Percentiles rank a stretch among this genome's conserved stretches.
These are phyloP conservation scores for Cephaloascus albidus DNA, from an alignment of 805 yeast genomes.

Conservation along the genomic window DNA sequence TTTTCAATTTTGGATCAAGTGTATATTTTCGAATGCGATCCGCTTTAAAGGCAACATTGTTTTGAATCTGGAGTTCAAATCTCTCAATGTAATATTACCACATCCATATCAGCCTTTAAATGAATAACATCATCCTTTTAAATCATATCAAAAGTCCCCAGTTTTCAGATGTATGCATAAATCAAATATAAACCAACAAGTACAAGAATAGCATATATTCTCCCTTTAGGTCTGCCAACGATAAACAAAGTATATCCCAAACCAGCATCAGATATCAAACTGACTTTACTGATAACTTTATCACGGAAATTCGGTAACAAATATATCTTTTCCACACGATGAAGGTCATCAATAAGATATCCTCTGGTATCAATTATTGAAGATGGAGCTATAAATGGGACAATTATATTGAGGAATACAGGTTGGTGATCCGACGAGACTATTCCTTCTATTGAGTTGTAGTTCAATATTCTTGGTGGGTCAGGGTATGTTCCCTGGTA, in stretches of 20 bases:
- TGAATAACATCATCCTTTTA: too few relatives aligned
- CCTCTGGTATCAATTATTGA: slow-evolving; percentile 14
- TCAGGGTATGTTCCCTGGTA: slow-evolving; percentile 34
- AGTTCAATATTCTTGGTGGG: slow-evolving; percentile 23
- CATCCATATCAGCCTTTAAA: too few relatives aligned
- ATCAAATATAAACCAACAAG: not conserved
- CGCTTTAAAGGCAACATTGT: too few relatives aligned
- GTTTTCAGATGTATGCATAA: not conserved
- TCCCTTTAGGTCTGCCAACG: not conserved
- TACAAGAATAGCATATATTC: not conserved
- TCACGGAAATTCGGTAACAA: slow-evolving; percentile 8
- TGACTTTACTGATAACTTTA: not conserved
- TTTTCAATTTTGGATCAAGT: too few relatives aligned
- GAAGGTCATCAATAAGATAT: slow-evolving; percentile 11
- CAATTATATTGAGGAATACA: slow-evolving; percentile 42
- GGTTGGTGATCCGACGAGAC: slow-evolving; percentile 75
- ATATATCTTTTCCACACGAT: slow-evolving; percentile 9
- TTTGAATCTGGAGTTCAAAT: too few relatives aligned
- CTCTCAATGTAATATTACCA: too few relatives aligned
- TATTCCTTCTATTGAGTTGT: slow-evolving; percentile 38
- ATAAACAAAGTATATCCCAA: not conserved
- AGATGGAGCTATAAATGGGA: slow-evolving; percentile 31
- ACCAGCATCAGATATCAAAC: not conserved
- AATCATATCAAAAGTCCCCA: too few relatives aligned
- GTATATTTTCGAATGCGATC: too few relatives aligned